Conservation (phyloP, 1,284 basidiomycete species). For the Ganoderma multipileum region DNA sequence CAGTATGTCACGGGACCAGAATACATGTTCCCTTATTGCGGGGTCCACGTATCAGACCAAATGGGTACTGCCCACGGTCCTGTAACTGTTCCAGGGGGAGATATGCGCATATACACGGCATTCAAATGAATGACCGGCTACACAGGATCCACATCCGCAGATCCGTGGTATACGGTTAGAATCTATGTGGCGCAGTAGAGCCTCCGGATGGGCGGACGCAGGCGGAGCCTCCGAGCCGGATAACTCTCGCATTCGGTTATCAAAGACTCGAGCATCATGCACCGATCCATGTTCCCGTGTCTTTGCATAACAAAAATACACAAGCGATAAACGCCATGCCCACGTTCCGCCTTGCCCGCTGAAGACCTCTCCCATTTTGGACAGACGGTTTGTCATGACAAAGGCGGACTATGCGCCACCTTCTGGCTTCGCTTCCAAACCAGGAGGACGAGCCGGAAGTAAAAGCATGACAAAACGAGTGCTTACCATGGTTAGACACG, state of each 20-base stretch:
- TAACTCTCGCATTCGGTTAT: not conserved
- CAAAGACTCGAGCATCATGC: not conserved
- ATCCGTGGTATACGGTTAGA: not conserved
- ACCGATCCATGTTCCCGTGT: not conserved
- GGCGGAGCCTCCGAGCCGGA: not conserved
- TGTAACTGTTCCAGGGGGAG: not conserved
- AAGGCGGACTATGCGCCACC: no score
- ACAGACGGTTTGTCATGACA: not conserved
- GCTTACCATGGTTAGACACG: constrained; percentile 80
- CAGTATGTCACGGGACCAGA: no score
- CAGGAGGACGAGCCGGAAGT: not conserved
- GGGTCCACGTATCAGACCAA: not conserved
- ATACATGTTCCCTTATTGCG: not conserved
- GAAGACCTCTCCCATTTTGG: no score
- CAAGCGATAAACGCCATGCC: no score
- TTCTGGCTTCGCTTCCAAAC: no score
- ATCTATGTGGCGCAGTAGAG: not conserved
- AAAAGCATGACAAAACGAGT: not conserved
- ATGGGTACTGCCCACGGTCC: not conserved
- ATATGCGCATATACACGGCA: not conserved
- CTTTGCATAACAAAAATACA: no score
- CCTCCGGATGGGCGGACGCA: no score
- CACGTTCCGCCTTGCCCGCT: no score
- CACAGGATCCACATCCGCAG: not conserved
- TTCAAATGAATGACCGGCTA: not conserved